Base-by-base conservation (phyloP, 2,329 filamentous ascomycete species). In the Trichophyton benhamiae region DNA sequence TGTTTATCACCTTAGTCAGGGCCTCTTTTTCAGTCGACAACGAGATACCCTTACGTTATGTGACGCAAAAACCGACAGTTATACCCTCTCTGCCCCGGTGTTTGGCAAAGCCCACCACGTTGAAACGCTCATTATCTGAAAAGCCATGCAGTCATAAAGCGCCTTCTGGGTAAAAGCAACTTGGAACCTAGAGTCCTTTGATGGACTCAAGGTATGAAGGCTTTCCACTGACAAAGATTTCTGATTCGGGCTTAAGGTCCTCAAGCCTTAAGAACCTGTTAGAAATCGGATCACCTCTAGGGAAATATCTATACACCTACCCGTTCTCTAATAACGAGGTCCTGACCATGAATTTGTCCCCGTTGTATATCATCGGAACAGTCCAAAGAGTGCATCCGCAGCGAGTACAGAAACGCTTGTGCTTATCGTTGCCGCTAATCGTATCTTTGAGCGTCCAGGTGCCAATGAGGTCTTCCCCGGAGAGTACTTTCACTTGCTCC, bases 1-100 rank as follows among this genome's bases (percentile, higher is more conserved):
- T 13, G 8, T 13, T 3, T 2, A 3, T 38, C 13, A 3, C 33
- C 3, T 38, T 9, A 38, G 9, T 4, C 3, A 13, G 33, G 9
- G 9, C 9, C 8, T 38, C 8, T 38, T 38, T 38, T 30, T 30
- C 27, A 30, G 6, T 30, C 27, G 1, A 1, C 1, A 30, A 30
- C 6, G 1, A 6, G 27, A 7, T 30, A 30, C 6, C 27, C 7
- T 30, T 30, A 6, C 2, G 27, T 30, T 30, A 30, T 8, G 6
- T 8, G 27, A 7, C 27, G 6, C 27, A 65, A 9, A 63, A 63
- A 38, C 65, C 60, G 22, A 68, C 62, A 7, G 69, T 74, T 27
- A 69, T 73, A 41, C 52, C 60, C 38, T 52, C 60, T 30, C 48
- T 25, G 22, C 22, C 52, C 20, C 36, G 27, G 36, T 7, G 5